Base-by-base conservation (phyloP, 495 filamentous ascomycete genomes). In the Glonium stellatum region DNA sequence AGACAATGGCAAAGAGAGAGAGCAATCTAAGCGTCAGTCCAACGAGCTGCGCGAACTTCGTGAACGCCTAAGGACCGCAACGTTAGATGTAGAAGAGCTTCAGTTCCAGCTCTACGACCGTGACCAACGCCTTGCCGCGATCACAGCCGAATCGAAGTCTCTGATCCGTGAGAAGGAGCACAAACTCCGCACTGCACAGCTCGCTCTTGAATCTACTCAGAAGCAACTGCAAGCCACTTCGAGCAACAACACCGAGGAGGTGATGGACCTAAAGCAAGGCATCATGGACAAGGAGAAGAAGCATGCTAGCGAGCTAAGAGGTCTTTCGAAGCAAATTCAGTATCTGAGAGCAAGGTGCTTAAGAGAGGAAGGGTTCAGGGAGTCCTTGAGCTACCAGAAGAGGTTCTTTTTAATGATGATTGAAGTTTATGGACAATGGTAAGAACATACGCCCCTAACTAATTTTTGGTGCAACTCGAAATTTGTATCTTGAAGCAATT, bases 261-360 rank as follows among this genome's bases (percentile, higher is more conserved):
- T 57, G 13, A 47, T 66, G 19, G 48, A 65, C 19, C 52, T 62
- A 8, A 50, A 65, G 13, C 15, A 53, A 4, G 60, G 65, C 27
- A 52, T 63, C 22, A 59, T 63, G 25, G 65, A 57, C 0, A 55
- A 50, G 19, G 79, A 87, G 65, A 77, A 78, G 56, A 76, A 80
- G 52, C 92, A 96, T 64, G 80, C 80, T 60, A 86, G 85, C 65
- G 95, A 97, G 74, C 79, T 96, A 34, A 80, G 83, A 50, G 91
- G 91, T 11, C 77, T 98, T 69, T 82, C 81, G 60, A 87, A 92
- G 73, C 90, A 96, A 71, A 92, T 97, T 65, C 79, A 90, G 62
- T 98, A 88, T 85, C 82, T 97, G 59, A 80, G 85, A 59, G 90
- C 88, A 4, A 81, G 84, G 53, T 84, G 86, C 70, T 78, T 82